These are phyloP conservation scores for Tillandsia leiboldiana DNA, from an alignment of 176 grass and related monocot species.

Conservation along the genomic window DNA sequence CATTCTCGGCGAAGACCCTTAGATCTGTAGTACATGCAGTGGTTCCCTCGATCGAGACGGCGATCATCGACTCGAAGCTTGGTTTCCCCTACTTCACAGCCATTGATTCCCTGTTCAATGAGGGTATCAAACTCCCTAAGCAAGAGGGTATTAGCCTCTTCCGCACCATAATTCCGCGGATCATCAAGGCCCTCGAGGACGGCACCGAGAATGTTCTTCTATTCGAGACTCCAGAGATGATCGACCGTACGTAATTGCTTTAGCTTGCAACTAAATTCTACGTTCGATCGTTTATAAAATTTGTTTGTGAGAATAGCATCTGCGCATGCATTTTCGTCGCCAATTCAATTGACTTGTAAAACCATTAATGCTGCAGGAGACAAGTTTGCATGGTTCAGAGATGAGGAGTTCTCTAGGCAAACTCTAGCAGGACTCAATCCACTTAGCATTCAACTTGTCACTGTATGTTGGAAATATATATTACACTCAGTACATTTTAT, in stretches of 20 bases:
- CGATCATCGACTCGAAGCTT: constrained; percentile 21
- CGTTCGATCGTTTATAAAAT: neutral
- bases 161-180: constrained; percentile 31
- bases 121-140: constrained; percentile 42
- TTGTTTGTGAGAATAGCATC: too few relatives aligned
- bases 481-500: too few relatives aligned
- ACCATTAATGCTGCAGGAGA: constrained; percentile 44
- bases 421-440: constrained; percentile 72
- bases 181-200: constrained; percentile 39
- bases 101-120: constrained; percentile 61
- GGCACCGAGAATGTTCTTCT: constrained; percentile 55
- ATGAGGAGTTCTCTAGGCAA: constrained; percentile 74
- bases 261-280: neutral
- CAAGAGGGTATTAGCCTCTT: constrained; percentile 11
- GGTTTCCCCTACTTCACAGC: constrained; percentile 69
- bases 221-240: constrained; percentile 66
- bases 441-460: constrained; percentile 48
- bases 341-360: too few relatives aligned
- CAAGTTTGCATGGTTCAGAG: constrained; percentile 66
- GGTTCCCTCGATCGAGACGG: constrained; percentile 36
- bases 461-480: constrained; percentile 16
- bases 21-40: constrained; percentile 44
- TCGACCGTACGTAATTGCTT: constrained; percentile 51
- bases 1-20: constrained; percentile 49
- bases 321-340: neutral